Base-by-base conservation (phyloP, 805 yeast genomes). In the Metschnikowia peoriensis region DNA sequence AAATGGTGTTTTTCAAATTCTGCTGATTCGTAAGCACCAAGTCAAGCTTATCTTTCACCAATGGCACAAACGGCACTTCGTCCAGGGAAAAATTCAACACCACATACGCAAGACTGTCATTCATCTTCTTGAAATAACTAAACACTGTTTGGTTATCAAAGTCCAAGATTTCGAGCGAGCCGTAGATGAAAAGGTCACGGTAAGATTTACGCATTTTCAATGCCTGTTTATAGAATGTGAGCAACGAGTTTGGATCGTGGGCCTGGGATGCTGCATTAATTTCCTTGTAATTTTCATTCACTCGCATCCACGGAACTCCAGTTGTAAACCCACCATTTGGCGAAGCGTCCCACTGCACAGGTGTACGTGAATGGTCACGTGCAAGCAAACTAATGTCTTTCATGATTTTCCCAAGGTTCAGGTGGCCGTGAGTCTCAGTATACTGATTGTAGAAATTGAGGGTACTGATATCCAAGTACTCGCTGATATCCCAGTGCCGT, bases 351-450 rank as follows among this genome's bases (percentile, higher is more conserved):
- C 85, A 81, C 57, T 80, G 85, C 55, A 81, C 77, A 16, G 85
- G 85, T 17, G 83, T 72, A 64, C 85, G 74, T 9, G 81, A 76
- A 59, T 81, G 72, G 60, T 81, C 85, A 61, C 85, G 71, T 12
- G 82, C 77, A 17, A 73, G 43, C 50, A 75, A 56, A 50, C 69
- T 66, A 52, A 77, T 63, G 37, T 57, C 64, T 47, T 70, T 71
- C 65, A 53, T 52, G 47, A 72, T 64, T 29, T 61, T 57, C 39
- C 62, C 62, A 44, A 66, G 55, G 44, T 64, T 66, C 48, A 52
- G 44, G 22, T 64, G 54, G 14, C 68, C 67, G 50, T 67, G 47
- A 50, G 58, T 46, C 59, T 61, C 57, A 53, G 61, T 51, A 54
- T 67, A 73, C 34, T 64, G 65, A 35, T 67, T 64, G 66, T 70